Percentiles rank a stretch among this genome's conserved stretches.
These are phyloP conservation scores for Diphasiastrum complanatum DNA, from an alignment of 83 land plant species.

Conservation along the genomic window DNA sequence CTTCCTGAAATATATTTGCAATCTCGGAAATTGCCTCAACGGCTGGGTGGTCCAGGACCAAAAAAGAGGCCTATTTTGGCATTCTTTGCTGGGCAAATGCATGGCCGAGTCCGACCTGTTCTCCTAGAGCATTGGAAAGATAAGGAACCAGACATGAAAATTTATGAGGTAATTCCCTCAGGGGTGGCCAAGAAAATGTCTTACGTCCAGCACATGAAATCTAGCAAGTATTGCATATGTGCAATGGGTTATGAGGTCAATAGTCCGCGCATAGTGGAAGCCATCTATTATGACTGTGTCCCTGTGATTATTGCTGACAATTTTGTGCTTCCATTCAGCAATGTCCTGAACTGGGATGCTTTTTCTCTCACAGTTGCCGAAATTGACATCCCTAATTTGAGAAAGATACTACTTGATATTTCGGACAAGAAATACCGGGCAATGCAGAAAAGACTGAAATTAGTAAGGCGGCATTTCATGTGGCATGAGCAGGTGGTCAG, in stretches of 20 bases:
- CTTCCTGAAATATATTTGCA: conserved; percentile 71
- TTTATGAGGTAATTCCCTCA: conserved; percentile 4
- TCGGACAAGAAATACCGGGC: conserved; percentile 8
- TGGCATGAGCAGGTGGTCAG: conserved; percentile 11
- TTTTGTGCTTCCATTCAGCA: conserved; percentile 28
- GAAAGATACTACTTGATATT: conserved; percentile 7
- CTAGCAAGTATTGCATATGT: conserved; percentile 21
- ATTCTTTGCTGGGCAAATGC: conserved; percentile 53
- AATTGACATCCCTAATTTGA: conserved; percentile 15
- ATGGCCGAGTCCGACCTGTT: conserved; percentile 47
- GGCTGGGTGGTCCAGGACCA: conserved; percentile 39
- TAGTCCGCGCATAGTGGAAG: conserved; percentile 24
- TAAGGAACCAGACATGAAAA: conserved; percentile 6
- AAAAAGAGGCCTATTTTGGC: conserved; percentile 43
- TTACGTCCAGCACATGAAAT: conserved; percentile 18
- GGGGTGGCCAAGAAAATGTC: background rate
- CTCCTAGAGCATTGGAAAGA: conserved; percentile 32
- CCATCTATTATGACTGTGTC: conserved; percentile 18
- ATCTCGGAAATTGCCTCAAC: conserved; percentile 34
- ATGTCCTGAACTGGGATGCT: conserved; percentile 22
- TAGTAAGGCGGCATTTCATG: conserved; percentile 13
- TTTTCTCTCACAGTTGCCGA: conserved; percentile 17
- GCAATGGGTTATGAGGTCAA: conserved; percentile 25
- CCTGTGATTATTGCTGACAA: conserved; percentile 27
- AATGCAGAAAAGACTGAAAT: conserved; percentile 13